Percentiles rank a stretch among this genome's conserved stretches.
Evolutionary conservation across 2,329 filamentous ascomycete genomes (phyloP).

Genomic region (Fusarium protoensiforme): DNA sequence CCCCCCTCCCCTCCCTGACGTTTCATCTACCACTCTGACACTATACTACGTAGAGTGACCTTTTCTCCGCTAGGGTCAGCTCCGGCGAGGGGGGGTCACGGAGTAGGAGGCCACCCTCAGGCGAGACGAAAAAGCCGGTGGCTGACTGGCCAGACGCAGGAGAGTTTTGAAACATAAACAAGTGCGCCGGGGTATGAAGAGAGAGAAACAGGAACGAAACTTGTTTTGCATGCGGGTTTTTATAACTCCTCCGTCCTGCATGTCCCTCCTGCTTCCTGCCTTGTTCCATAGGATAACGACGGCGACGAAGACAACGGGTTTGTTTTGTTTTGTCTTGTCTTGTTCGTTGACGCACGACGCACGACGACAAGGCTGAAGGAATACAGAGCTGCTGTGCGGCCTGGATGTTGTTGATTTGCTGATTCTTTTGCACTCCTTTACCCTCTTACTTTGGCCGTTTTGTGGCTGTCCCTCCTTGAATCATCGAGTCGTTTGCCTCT

Average conservation of each 20-base stretch:
- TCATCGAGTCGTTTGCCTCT: constrained; percentile 9
- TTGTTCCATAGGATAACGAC: constrained; percentile 12
- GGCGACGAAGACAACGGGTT: constrained; percentile 10
- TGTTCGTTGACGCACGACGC: neutral
- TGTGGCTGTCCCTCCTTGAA: constrained; percentile 2
- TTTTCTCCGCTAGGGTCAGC: neutral
- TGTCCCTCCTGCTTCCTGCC: neutral
- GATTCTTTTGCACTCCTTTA: neutral
- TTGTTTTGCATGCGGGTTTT: constrained; percentile 25
- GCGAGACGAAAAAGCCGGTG: neutral
- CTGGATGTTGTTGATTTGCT: neutral
- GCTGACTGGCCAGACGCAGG: neutral
- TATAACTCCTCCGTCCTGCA: constrained; percentile 13
- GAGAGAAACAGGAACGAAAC: constrained; percentile 3
- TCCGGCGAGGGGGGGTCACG: neutral
- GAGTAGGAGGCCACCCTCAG: constrained; percentile 13
- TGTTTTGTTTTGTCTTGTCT: neutral
- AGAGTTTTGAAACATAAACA: constrained; percentile 29
- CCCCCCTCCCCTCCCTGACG: too few relatives aligned
- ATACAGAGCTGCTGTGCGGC: constrained; percentile 36
- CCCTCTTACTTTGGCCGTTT: neutral
- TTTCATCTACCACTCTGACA: constrained; percentile 24
- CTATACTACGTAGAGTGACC: constrained; percentile 7
- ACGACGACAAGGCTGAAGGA: constrained; percentile 19
- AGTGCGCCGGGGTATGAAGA: constrained; percentile 7